Percentiles rank a stretch among this genome's conserved stretches.
phyloP scores from a whole-genome alignment of 1,284 basidiomycete genomes.

The Cryptococcus sp. region DNA sequence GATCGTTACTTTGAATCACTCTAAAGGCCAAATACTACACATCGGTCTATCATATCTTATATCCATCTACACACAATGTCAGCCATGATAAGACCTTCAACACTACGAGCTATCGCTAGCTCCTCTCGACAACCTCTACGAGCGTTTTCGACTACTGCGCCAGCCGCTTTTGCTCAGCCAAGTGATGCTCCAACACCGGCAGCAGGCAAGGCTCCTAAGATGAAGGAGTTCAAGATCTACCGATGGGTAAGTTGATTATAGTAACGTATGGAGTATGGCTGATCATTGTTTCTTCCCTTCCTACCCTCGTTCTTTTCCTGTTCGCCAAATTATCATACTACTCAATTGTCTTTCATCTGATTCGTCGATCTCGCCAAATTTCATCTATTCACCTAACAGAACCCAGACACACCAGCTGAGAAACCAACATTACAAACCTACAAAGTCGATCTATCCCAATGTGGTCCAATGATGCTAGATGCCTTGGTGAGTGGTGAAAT shows the following conservation, averaged over 20 bases:
- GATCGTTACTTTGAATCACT: too few relatives aligned
- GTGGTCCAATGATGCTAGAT: slow-evolving; percentile 86
- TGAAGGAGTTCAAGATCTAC: slow-evolving; percentile 94
- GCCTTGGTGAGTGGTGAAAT: slow-evolving; percentile 41
- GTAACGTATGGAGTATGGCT: neutral
- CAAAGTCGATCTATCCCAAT: slow-evolving; percentile 87
- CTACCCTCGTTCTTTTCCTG: neutral
- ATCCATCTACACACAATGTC: neutral
- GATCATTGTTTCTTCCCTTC: neutral
- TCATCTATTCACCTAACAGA: slow-evolving; percentile 52
- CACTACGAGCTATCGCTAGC: slow-evolving; percentile 1
- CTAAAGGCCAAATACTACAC: too few relatives aligned
- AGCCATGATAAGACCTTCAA: slow-evolving; percentile 1
- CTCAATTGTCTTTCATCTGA: neutral
- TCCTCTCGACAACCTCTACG: slow-evolving; percentile 4
- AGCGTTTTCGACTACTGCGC: slow-evolving; percentile 1
- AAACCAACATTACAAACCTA: slow-evolving; percentile 91
- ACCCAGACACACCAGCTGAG: slow-evolving; percentile 88
- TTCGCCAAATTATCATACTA: neutral
- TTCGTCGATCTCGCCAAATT: neutral
- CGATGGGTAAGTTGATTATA: slow-evolving; percentile 67
- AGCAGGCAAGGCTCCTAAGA: slow-evolving; percentile 46
- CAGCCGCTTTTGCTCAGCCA: slow-evolving; percentile 29
- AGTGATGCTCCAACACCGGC: slow-evolving; percentile 20
- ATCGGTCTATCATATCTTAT: neutral